Percentiles rank a stretch among this genome's conserved stretches.
phyloP scores from a whole-genome alignment of 306 rosid genomes.

The Neltuma alba region DNA sequence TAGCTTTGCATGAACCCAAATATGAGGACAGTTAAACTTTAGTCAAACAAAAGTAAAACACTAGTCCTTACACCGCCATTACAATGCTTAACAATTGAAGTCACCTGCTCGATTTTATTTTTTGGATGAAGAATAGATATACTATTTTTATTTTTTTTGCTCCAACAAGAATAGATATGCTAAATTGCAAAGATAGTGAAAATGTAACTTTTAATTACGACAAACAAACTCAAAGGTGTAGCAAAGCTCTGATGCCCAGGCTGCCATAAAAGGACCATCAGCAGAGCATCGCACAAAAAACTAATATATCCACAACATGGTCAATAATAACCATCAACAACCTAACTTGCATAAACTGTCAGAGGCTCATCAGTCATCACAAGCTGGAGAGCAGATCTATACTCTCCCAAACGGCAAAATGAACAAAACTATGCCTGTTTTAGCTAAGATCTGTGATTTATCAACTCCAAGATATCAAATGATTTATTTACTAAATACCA shows the following conservation, averaged over 20 bases:
- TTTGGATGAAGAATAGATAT: neutral
- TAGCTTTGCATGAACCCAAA: conserved; percentile 88
- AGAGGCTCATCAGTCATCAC: neutral
- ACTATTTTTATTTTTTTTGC: no score
- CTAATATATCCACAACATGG: neutral
- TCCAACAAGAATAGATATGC: no score
- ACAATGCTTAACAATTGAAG: neutral
- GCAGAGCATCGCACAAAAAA: neutral
- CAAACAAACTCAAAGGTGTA: neutral
- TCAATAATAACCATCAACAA: neutral
- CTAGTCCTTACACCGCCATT: neutral
- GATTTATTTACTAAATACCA: neutral
- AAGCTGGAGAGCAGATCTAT: neutral
- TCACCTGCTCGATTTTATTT: neutral
- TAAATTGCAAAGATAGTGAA: neutral
- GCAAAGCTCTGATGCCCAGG: neutral
- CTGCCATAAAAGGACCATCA: neutral
- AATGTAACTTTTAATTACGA: neutral
- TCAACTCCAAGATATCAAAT: neutral
- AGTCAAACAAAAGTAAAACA: conserved; percentile 16
- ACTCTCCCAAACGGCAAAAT: neutral
- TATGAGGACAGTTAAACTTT: conserved; percentile 45
- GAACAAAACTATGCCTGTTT: neutral
- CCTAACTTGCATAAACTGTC: neutral
- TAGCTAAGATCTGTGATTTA: neutral